Conservation (phyloP, 2,329 filamentous ascomycete species). For the Curvularia sp. region DNA sequence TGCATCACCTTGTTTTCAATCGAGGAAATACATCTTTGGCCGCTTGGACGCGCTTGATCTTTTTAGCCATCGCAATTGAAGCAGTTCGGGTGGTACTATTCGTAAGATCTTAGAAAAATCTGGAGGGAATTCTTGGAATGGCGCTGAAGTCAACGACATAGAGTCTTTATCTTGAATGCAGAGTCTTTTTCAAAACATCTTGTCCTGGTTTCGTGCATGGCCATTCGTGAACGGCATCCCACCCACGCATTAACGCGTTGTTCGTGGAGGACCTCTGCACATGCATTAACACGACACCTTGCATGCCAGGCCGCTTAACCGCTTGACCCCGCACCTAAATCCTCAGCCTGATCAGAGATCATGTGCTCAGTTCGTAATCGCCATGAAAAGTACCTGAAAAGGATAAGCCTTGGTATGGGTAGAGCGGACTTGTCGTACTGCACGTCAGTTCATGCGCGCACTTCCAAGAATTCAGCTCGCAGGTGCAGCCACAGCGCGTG, state of each 20-base stretch:
- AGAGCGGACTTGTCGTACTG: slow-evolving; percentile 1
- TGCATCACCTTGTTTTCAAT: slow-evolving; percentile 2
- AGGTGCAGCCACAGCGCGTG: slow-evolving; percentile 13
- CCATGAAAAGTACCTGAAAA: not conserved
- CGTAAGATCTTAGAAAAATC: not conserved
- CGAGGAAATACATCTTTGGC: not conserved
- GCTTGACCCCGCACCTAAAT: slow-evolving; percentile 9
- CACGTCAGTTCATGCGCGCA: not conserved
- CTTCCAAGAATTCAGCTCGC: not conserved
- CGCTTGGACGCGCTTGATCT: not conserved
- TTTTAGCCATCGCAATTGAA: slow-evolving; percentile 10
- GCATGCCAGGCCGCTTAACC: slow-evolving; percentile 4
- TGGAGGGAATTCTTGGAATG: not conserved
- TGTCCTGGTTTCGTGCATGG: not conserved
- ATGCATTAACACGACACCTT: slow-evolving; percentile 12
- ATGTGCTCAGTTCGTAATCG: not conserved
- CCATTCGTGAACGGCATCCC: not conserved
- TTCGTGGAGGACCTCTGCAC: slow-evolving; percentile 5
- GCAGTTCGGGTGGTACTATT: slow-evolving; percentile 2
- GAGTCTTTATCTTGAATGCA: not conserved
- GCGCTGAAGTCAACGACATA: not conserved
- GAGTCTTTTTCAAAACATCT: not conserved
- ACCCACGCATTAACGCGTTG: slow-evolving; percentile 4
- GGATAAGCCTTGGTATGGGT: not conserved
- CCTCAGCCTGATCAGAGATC: not conserved